Evolutionary conservation across 2,329 filamentous ascomycete species (phyloP).

Genomic region (Venturia carpophila): DNA sequence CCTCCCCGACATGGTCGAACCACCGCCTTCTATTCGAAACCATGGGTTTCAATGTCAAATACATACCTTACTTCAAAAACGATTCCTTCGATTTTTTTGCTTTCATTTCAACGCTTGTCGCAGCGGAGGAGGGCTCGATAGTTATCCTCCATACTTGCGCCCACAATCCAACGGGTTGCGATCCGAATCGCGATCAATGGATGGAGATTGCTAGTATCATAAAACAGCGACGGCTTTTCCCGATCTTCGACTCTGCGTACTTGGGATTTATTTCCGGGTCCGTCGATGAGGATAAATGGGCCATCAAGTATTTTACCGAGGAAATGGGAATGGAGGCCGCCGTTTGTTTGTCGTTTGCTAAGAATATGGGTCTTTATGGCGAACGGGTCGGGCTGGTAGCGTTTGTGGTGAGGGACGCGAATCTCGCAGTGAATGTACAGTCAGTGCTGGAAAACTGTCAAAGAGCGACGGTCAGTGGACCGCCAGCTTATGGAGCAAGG

Average conservation of each 20-base stretch:
- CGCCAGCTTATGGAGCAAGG: conserved; percentile 28
- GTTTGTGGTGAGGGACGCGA: conserved; percentile 14
- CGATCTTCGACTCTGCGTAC: conserved; percentile 35
- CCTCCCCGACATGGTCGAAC: conserved; percentile 29
- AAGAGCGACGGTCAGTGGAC: conserved; percentile 26
- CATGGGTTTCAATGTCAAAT: conserved; percentile 22
- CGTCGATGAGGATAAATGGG: conserved; percentile 30
- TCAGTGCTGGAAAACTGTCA: conserved; percentile 7
- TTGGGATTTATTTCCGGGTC: conserved; percentile 35
- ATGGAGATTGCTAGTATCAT: conserved; percentile 27
- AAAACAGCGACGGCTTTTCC: conserved; percentile 27
- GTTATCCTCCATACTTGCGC: conserved; percentile 33
- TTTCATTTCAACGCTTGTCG: conserved; percentile 25
- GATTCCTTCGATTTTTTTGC: conserved; percentile 28
- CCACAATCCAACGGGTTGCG: conserved; percentile 36
- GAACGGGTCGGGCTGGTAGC: conserved; percentile 29
- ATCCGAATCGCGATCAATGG: conserved; percentile 32
- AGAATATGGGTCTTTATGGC: conserved; percentile 36
- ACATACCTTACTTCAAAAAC: conserved; percentile 28
- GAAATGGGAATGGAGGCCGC: conserved; percentile 25
- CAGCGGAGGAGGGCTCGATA: conserved; percentile 27
- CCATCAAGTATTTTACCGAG: conserved; percentile 28
- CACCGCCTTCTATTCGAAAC: conserved; percentile 29
- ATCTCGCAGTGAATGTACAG: conserved; percentile 14
- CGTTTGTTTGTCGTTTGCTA: conserved; percentile 28